Evolutionary conservation across 257 asterid species (phyloP).

Genomic region (Penstemon eatonii): DNA sequence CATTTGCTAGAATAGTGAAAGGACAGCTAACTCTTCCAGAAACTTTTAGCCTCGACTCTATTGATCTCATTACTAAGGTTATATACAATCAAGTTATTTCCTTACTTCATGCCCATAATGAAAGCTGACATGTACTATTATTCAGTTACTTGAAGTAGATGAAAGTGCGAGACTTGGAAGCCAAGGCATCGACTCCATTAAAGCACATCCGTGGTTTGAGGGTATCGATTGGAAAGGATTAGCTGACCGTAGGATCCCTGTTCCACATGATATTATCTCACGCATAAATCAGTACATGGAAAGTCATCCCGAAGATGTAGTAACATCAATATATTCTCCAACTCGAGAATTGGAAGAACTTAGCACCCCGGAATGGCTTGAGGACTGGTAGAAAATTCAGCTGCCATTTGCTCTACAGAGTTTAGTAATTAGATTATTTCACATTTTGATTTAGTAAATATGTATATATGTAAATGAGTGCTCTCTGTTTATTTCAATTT

Average conservation of each 20-base stretch:
- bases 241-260: slow-evolving; percentile 40
- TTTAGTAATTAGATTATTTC: slow-evolving; percentile 27
- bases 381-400: slow-evolving; percentile 61
- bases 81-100: slow-evolving; percentile 11
- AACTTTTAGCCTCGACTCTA: slow-evolving; percentile 60
- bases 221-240: slow-evolving; percentile 73
- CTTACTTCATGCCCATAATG: background rate
- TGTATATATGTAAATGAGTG: slow-evolving; percentile 38
- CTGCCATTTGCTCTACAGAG: slow-evolving; percentile 24
- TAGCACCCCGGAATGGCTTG: slow-evolving; percentile 79
- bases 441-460: slow-evolving; percentile 40
- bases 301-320: slow-evolving; percentile 44
- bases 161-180: slow-evolving; percentile 84
- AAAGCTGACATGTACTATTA: slow-evolving; percentile 26
- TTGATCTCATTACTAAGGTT: slow-evolving; percentile 88
- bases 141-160: slow-evolving; percentile 80
- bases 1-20: slow-evolving; percentile 78
- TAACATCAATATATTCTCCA: slow-evolving; percentile 45
- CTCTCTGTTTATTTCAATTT: background rate
- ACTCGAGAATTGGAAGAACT: slow-evolving; percentile 49
- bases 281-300: slow-evolving; percentile 65
- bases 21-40: slow-evolving; percentile 82
- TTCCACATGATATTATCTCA: slow-evolving; percentile 57
- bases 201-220: slow-evolving; percentile 80
- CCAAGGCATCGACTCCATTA: slow-evolving; percentile 62